phyloP scores from a whole-genome alignment of 176 grass and related monocot species.

The Aegilops tauschii region DNA sequence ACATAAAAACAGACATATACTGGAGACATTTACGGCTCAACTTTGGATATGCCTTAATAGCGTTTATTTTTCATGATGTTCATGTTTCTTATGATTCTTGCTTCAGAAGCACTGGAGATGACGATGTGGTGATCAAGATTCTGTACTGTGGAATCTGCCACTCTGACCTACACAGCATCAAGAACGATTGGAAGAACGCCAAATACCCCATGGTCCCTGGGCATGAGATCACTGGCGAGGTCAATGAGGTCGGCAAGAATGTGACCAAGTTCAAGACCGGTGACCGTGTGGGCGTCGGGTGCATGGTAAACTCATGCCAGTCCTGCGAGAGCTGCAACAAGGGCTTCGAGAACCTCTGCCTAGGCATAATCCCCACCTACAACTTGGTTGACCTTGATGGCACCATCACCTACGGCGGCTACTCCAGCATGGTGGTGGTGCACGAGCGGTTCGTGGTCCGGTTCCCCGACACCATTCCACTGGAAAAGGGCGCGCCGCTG shows the following conservation, averaged over 20 bases:
- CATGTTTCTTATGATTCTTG: neutral
- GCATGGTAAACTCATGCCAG: slow-evolving; percentile 59
- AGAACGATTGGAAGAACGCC: slow-evolving; percentile 62
- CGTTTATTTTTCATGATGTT: neutral
- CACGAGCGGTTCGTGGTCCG: slow-evolving; percentile 50
- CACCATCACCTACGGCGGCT: slow-evolving; percentile 60
- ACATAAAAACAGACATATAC: no score
- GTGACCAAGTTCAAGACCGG: slow-evolving; percentile 42
- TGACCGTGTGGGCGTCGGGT: slow-evolving; percentile 63
- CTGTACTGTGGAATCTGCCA: slow-evolving; percentile 81
- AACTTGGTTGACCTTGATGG: slow-evolving; percentile 42
- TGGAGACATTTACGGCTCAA: no score
- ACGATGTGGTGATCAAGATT: slow-evolving; percentile 74
- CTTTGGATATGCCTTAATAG: no score
- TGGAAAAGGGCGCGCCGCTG: slow-evolving; percentile 56
- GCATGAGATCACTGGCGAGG: slow-evolving; percentile 67
- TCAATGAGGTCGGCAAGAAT: slow-evolving; percentile 50
- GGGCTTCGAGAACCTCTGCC: slow-evolving; percentile 56
- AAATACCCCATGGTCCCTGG: slow-evolving; percentile 62
- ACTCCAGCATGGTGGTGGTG: slow-evolving; percentile 44
- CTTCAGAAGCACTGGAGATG: slow-evolving; percentile 56
- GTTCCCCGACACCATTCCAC: slow-evolving; percentile 46
- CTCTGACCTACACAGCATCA: slow-evolving; percentile 67
- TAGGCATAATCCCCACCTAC: slow-evolving; percentile 29
- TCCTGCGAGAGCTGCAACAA: slow-evolving; percentile 40